Evolutionary conservation across 805 yeast species (phyloP).

Genomic region (Saturnispora kantuleensis): DNA sequence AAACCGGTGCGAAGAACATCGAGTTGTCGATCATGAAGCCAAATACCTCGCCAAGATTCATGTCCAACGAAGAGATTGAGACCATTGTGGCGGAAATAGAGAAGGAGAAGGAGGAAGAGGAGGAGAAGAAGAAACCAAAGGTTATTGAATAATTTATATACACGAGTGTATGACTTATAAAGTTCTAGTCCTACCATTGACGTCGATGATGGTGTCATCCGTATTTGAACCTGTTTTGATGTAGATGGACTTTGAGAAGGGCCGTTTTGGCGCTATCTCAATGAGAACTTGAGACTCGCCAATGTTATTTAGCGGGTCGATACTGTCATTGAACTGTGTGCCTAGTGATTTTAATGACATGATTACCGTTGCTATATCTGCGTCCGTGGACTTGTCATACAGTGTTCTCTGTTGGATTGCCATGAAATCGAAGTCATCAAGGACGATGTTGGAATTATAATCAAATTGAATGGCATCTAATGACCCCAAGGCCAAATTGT

Average conservation of each 20-base stretch:
- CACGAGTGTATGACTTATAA: slow-evolving; percentile 3
- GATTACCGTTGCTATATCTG: slow-evolving; percentile 21
- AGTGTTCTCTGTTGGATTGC: slow-evolving; percentile 22
- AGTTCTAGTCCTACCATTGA: slow-evolving; percentile 23
- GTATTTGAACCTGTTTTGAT: slow-evolving; percentile 20
- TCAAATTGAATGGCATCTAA: slow-evolving; percentile 22
- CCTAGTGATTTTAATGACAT: slow-evolving; percentile 17
- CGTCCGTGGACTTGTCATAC: slow-evolving; percentile 17
- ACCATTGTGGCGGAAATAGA: slow-evolving; percentile 73
- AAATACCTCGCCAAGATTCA: slow-evolving; percentile 43
- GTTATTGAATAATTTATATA: slow-evolving; percentile 14
- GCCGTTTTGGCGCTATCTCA: slow-evolving; percentile 20
- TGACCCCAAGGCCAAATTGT: slow-evolving; percentile 22
- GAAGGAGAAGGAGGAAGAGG: slow-evolving; percentile 77
- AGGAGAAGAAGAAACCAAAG: slow-evolving; percentile 56
- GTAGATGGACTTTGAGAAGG: slow-evolving; percentile 15
- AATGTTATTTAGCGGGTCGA: slow-evolving; percentile 21
- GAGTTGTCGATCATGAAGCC: slow-evolving; percentile 85
- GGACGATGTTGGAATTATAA: slow-evolving; percentile 14
- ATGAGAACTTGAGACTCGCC: slow-evolving; percentile 19
- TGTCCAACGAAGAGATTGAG: slow-evolving; percentile 64
- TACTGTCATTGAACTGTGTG: slow-evolving; percentile 12
- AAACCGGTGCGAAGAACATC: slow-evolving; percentile 94
- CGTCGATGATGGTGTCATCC: slow-evolving; percentile 18
- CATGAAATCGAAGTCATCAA: slow-evolving; percentile 19